Evolutionary conservation across 2,329 filamentous ascomycete species (phyloP).

Genomic region (Plectosphaerella cucumerina): DNA sequence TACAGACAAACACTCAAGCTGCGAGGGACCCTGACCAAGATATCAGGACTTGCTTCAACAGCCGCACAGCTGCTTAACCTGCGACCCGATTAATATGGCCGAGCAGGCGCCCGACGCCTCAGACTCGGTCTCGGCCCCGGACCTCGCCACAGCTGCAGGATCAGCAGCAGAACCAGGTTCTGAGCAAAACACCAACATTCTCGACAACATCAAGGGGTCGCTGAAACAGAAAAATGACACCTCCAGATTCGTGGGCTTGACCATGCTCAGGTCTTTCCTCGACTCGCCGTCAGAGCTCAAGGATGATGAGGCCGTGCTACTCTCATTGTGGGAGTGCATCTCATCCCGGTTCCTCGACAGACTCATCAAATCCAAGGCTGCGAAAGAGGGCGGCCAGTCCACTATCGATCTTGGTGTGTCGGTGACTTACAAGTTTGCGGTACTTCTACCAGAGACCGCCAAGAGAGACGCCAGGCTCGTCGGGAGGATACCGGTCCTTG

Average conservation of each 20-base stretch:
- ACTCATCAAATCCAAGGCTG: slow-evolving; percentile 46
- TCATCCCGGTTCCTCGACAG: slow-evolving; percentile 61
- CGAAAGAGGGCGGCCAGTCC: slow-evolving; percentile 43
- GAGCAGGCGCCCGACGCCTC: too few relatives aligned
- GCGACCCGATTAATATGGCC: too few relatives aligned
- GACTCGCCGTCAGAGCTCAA: slow-evolving; percentile 54
- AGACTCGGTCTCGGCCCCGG: too few relatives aligned
- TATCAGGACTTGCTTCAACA: too few relatives aligned
- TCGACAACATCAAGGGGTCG: slow-evolving; percentile 50
- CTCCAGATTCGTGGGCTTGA: slow-evolving; percentile 63
- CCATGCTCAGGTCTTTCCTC: slow-evolving; percentile 61
- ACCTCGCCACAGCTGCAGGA: neutral
- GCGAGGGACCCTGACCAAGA: too few relatives aligned
- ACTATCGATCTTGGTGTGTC: slow-evolving; percentile 62
- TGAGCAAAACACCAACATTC: slow-evolving; percentile 14
- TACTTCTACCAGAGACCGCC: slow-evolving; percentile 47
- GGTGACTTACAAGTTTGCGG: slow-evolving; percentile 58
- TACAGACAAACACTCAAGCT: too few relatives aligned
- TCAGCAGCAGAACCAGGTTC: neutral
- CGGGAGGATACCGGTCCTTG: slow-evolving; percentile 48
- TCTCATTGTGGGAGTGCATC: slow-evolving; percentile 55
- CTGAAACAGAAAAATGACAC: slow-evolving; percentile 61
- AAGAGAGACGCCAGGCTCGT: slow-evolving; percentile 42
- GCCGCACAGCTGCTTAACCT: too few relatives aligned
- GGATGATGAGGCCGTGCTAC: slow-evolving; percentile 39